Base-by-base conservation (phyloP, 139 green algal species). In the Chlorella sp. region DNA sequence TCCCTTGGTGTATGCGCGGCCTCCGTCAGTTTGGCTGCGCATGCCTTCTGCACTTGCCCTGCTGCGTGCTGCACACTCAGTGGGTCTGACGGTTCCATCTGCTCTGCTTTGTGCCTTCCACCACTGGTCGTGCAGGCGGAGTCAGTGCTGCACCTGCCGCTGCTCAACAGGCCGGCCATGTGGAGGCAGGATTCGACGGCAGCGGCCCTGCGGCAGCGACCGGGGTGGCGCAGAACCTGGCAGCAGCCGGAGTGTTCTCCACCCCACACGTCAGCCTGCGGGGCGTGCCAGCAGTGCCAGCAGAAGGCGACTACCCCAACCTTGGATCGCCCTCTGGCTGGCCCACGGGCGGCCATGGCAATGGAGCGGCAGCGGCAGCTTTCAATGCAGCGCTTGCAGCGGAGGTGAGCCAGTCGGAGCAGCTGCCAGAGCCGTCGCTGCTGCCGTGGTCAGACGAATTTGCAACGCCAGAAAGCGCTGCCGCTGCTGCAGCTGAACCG, bases 191-290 rank as follows among this genome's bases (percentile, higher is more conserved):
- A 13, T 39, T 26, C 26, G 0, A 74, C 25, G 30, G 44, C 44
- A 13, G 34, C 18, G n/a, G 16, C n/a, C 55, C 13, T 6, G 9
- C 55, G 26, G 34, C 18, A 21, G 21, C 4, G 3, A 30, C 30
- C 16, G 60, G 36, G 5, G 26, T 71, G 25, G 76, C 60, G 1
- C 76, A 73, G 36, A 82, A 82, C 60, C 26, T 62, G 76, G 76
- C 76, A 47, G 60, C 60, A 16, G 76, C 76, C 2, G 76, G 76
- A 20, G 38, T 73, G 36, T 82, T 82, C 71, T 38, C 57, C 25
- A 82, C 76, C 4, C 76, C 76, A 1, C 13, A 60, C 2, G 15
- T 73, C 23, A 56, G 23, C 60, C 28, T 39, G 16, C 76, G 60
- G 26, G 34, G 23, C 4, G 28, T 16, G 25, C 15, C 38, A 7